Evolutionary conservation across 768 basidiomycete genomes (phyloP), one percentile per base, ranked within the genome.

Genomic region (Postia placenta): DNA sequence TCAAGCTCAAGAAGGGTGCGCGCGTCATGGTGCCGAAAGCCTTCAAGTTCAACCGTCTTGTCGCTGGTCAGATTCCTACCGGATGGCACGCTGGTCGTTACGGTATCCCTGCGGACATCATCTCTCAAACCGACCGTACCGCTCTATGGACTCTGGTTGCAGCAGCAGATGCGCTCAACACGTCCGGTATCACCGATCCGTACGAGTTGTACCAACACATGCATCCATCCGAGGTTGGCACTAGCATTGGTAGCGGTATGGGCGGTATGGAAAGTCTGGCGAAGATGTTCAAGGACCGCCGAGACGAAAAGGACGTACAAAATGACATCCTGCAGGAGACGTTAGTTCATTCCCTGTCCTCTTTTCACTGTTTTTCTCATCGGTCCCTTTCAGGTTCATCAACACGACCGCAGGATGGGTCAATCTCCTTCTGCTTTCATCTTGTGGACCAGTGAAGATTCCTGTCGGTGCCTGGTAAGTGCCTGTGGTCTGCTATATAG

Each of bases 351-450:
- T 11, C 24, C 14, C 37, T 15, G 0, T 19, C 6, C 6, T 5
- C 33, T 11, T 37, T 42, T 24, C 17, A 24, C 24, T 19, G 15
- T 45, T n/a, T 37, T 33, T 14, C 40, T 48, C 2, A 50, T 23
- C 36, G 37, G 14, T 30, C 14, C 36, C 23, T 20, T 23, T 9
- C 56, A 94, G 92, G 26, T 99, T 98, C 78, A 99, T 99, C 74
- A 99, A 98, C 69, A 97, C 93, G 2, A 93, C 93, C 37, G 94
- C 95, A 50, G 95, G 95, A 40, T 99, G 96, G 96, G 78, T 98
- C 61, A 98, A 99, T 67, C 67, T 99, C 25, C 74, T 99, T 14
- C 76, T 99, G 2, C 71, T 99, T 68, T 99, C 96, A 0, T 95
- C 96, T 1, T 91, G 89, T 58, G 96, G 96, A 39, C 96, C 96